Conservation (phyloP, 1,284 basidiomycete genomes). For the Rhodotorula sp. region DNA sequence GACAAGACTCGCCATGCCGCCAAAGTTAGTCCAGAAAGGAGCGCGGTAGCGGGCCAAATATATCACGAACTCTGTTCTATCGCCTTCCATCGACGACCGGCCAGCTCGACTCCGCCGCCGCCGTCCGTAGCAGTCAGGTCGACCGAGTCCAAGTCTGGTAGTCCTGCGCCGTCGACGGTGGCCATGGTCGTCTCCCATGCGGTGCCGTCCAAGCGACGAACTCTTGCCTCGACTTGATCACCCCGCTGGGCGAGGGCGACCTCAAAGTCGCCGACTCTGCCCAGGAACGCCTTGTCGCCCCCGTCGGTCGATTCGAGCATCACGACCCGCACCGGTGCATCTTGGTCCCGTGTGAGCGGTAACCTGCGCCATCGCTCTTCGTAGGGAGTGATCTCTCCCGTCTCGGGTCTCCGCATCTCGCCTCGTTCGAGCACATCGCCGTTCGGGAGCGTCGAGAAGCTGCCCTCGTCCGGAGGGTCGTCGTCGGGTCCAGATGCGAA, state of each 20-base stretch:
- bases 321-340: background rate
- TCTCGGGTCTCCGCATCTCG: conserved; percentile 8
- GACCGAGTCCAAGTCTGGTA: background rate
- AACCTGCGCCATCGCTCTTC: conserved; percentile 30
- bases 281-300: background rate
- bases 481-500: too few relatives aligned
- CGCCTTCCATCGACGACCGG: background rate
- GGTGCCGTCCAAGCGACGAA: background rate
- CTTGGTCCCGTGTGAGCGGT: background rate
- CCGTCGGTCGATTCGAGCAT: background rate
- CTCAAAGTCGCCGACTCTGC: conserved; percentile 8
- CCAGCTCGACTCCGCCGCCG: background rate
- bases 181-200: background rate
- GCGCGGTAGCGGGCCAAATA: too few relatives aligned
- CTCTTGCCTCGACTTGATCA: background rate
- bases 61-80: background rate
- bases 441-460: conserved; percentile 16
- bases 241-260: background rate
- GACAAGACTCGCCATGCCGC: too few relatives aligned
- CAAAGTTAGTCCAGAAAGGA: too few relatives aligned
- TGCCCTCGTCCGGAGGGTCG: conserved; percentile 18
- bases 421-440: conserved; percentile 27
- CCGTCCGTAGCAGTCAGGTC: background rate
- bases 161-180: background rate
- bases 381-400: conserved; percentile 7